These are phyloP conservation scores for Cyberlindnera maclurae DNA, from an alignment of 805 yeast genomes.

Conservation along the genomic window DNA sequence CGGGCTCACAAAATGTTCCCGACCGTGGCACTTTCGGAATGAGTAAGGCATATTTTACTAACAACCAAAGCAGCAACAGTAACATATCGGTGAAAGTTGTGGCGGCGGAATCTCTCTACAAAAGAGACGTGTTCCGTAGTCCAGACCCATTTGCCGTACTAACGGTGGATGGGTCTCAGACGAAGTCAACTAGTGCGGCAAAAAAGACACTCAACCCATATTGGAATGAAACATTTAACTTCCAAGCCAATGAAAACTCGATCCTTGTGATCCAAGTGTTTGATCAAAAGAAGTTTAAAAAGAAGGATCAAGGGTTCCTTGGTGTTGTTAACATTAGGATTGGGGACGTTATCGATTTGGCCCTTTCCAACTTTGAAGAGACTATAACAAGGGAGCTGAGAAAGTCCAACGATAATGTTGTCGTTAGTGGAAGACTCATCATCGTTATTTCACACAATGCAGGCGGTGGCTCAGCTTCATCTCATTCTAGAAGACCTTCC, in stretches of 20 bases:
- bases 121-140: slow-evolving; percentile 89
- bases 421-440: slow-evolving; percentile 89
- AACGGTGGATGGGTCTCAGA: slow-evolving; percentile 96
- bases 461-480: slow-evolving; percentile 4
- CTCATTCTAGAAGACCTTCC: slow-evolving; percentile 12
- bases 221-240: slow-evolving; percentile 91
- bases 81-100: slow-evolving; percentile 56
- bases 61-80: slow-evolving; percentile 11
- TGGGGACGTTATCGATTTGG: slow-evolving; percentile 78
- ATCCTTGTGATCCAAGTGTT: slow-evolving; percentile 89
- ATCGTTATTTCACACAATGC: slow-evolving; percentile 55
- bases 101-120: slow-evolving; percentile 93
- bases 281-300: slow-evolving; percentile 95
- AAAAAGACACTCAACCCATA: slow-evolving; percentile 93
- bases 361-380: slow-evolving; percentile 47
- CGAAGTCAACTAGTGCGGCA: slow-evolving; percentile 89
- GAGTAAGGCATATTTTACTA: neutral
- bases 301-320: slow-evolving; percentile 96
- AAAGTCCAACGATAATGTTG: slow-evolving; percentile 83
- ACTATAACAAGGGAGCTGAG: slow-evolving; percentile 90
- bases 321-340: slow-evolving; percentile 92
- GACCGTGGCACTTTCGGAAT: too few relatives aligned
- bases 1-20: too few relatives aligned
- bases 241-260: slow-evolving; percentile 70
- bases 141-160: slow-evolving; percentile 98